phyloP scores from a whole-genome alignment of 2,329 filamentous ascomycete species.

The Didymosphaeria variabile region DNA sequence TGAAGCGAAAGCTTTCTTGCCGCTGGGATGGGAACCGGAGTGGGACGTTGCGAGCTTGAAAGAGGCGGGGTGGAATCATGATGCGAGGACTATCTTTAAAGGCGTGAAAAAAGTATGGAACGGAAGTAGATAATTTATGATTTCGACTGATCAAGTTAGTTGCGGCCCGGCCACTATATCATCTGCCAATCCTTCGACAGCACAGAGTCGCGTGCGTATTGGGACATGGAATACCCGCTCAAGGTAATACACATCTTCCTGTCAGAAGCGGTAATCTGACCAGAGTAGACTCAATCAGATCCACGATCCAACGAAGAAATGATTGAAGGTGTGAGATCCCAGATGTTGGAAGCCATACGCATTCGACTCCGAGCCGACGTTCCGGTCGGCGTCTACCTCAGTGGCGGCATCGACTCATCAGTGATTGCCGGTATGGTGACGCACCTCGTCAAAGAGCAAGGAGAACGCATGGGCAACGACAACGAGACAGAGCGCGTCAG shows the following conservation, averaged over 20 bases:
- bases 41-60: constrained; percentile 61
- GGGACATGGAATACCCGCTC: constrained; percentile 61
- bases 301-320: constrained; percentile 60
- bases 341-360: constrained; percentile 61
- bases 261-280: not conserved
- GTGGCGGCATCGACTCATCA: constrained; percentile 67
- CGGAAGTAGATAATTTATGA: constrained; percentile 23
- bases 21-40: constrained; percentile 60
- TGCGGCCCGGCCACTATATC: constrained; percentile 49
- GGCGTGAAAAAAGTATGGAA: constrained; percentile 57
- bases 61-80: constrained; percentile 55
- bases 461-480: constrained; percentile 56
- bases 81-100: constrained; percentile 60
- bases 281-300: constrained; percentile 48
- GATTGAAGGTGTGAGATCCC: constrained; percentile 59
- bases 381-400: constrained; percentile 65
- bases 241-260: constrained; percentile 41
- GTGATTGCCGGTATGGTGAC: constrained; percentile 65
- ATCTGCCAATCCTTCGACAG: constrained; percentile 42
- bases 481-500: constrained; percentile 45
- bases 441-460: constrained; percentile 59
- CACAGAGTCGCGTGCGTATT: constrained; percentile 57
- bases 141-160: constrained; percentile 25
- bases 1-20: constrained; percentile 63
- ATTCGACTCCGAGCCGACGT: constrained; percentile 66